Evolutionary conservation across 1,284 basidiomycete species (phyloP).

Genomic region (Lentinus polychrous): DNA sequence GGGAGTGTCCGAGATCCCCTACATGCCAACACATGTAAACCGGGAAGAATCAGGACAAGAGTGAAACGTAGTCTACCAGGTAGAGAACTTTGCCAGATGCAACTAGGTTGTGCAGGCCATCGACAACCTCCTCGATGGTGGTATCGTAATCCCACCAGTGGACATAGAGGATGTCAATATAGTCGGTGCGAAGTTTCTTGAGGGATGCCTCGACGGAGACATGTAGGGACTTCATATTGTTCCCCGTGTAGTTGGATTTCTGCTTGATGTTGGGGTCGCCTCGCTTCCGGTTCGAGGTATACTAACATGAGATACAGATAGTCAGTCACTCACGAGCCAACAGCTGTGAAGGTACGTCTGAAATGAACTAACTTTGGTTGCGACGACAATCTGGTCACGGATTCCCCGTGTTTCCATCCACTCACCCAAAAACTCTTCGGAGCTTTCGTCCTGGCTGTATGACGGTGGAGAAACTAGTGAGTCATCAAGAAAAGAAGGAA

Average conservation of each 20-base stretch:
- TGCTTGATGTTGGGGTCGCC: slow-evolving; percentile 16
- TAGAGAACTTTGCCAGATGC: slow-evolving; percentile 38
- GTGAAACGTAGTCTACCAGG: slow-evolving; percentile 21
- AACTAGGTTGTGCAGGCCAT: slow-evolving; percentile 39
- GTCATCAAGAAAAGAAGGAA: background rate
- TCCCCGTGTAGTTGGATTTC: slow-evolving; percentile 21
- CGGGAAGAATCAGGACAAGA: background rate
- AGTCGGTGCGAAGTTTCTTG: slow-evolving; percentile 50
- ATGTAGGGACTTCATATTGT: slow-evolving; percentile 39
- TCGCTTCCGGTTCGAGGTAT: slow-evolving; percentile 10
- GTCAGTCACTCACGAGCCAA: slow-evolving; percentile 33
- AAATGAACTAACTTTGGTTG: slow-evolving; percentile 10
- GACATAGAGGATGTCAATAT: slow-evolving; percentile 47
- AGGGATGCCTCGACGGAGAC: slow-evolving; percentile 39
- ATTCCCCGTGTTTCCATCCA: slow-evolving; percentile 13
- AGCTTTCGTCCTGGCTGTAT: slow-evolving; percentile 12
- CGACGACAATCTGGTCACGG: slow-evolving; percentile 12
- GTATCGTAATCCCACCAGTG: slow-evolving; percentile 48
- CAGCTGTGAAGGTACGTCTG: too few species aligned
- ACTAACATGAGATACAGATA: slow-evolving; percentile 32
- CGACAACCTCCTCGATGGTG: slow-evolving; percentile 43
- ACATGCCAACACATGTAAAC: background rate
- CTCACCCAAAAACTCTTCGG: slow-evolving; percentile 13
- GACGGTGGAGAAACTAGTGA: background rate
- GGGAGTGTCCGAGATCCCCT: slow-evolving; percentile 24